Evolutionary conservation across 2,329 filamentous ascomycete species (phyloP), one percentile per base, ranked within the genome.

Genomic region (Tolypocladium ophioglossoides): DNA sequence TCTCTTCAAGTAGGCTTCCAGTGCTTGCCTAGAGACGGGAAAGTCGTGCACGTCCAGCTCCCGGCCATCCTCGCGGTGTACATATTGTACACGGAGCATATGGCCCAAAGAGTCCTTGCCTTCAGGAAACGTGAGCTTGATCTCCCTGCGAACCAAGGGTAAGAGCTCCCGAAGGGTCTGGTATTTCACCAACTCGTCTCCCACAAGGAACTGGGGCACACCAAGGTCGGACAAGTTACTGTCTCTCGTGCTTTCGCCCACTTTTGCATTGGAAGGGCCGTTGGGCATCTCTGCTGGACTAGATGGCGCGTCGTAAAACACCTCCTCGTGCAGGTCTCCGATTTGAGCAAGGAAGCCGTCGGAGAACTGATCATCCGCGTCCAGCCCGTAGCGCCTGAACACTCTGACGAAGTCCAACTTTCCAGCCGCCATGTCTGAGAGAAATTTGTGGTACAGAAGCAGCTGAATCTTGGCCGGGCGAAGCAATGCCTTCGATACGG

Each of bases 371-470:
- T 77, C 77, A 16, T 86, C 72, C 0, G 82, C 70, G 34, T 89
- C 77, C 9, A 96, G 74, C 0, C 77, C 74, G 61, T 96, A 95
- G 1, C 91, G 84, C 8, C 75, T 67, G 55, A 92, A 84, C 1
- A 97, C 75, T 0, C 76, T 71, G 22, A 81, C 70, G 38, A 90
- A 88, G 54, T 90, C 81, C 0, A 96, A 77, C 9, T 79, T 78
- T 51, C 85, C 85, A 0, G 82, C 78, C 0, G 86, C 88, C 62
- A 97, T 82, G 3, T 84, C 78, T 11, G 84, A 82, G n/a, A 99
- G 76, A 52, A 97, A 83, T 30, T 85, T 84, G 60, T 92, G 91
- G 66, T 97, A 99, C 0, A 97, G 74, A 70, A 95, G 91, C 0
- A 97, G 76, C 66, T 99, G 94, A 56, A 96, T 85, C 61, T 86